Base-by-base conservation (phyloP, 2,329 filamentous ascomycete genomes). In the Fusarium sp. region DNA sequence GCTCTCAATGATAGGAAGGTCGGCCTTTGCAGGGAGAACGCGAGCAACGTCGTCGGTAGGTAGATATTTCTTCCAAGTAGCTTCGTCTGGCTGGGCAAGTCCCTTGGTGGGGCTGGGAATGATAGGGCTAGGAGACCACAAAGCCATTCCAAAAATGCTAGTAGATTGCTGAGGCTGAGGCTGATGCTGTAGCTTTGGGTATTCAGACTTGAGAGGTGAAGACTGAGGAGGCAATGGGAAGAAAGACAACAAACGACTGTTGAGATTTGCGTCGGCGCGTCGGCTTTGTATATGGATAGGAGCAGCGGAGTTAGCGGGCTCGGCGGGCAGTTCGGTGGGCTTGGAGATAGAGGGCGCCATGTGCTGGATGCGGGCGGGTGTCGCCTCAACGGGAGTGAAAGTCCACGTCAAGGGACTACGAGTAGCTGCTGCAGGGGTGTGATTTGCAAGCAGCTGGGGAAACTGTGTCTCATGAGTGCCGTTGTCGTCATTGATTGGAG, bases 81-180 rank as follows among this genome's bases (percentile, higher is more conserved):
- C 69, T 38, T 78, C 74, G 65, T 84, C 82, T 18, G 83, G 83
- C 71, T 86, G 82, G 24, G 81, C 78, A 9, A 84, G 77, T 60
- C 82, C 82, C 29, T 71, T 74, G 59, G 72, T 66, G 56, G 76
- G 74, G 70, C 64, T 73, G 42, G 70, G 58, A 68, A 70, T 29
- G 40, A 68, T 71, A 67, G 73, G 61, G 66, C 61, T 69, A 24
- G 71, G 77, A 71, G 73, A 70, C 77, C 77, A 78, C 64, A 79
- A 64, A 77, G 77, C 76, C 77, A 78, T 78, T 42, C 74, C 62
- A 73, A 59, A 58, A 64, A 67, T 16, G 11, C 14, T 22, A 27
- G 24, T 24, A 47, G 24, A 18, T 13, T 56, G 42, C 52, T 35
- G 62, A 65, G 16, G 65, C 66, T 35, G 42, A 18, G 31, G 59